Conservation (phyloP, 2,329 filamentous ascomycete genomes). For the Colletotrichum sp. region DNA sequence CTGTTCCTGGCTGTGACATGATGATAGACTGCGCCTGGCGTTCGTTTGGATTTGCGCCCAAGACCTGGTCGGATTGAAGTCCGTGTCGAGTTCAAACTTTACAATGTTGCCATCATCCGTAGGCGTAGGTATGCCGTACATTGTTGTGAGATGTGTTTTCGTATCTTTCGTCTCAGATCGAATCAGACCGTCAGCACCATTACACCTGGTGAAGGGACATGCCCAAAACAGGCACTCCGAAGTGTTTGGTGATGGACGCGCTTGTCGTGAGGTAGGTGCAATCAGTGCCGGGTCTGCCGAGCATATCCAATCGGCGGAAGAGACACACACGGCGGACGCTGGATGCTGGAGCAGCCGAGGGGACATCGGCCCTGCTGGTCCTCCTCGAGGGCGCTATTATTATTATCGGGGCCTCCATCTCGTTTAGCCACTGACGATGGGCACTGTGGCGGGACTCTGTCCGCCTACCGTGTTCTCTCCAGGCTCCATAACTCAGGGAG, state of each 20-base stretch:
- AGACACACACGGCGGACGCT: background rate
- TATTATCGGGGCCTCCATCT: slow-evolving; percentile 8
- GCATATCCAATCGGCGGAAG: background rate
- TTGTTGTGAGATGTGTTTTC: background rate
- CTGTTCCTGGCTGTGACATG: slow-evolving; percentile 4
- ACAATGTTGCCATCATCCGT: background rate
- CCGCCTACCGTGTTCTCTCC: background rate
- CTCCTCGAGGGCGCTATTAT: background rate
- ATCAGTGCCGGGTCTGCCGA: slow-evolving; percentile 3
- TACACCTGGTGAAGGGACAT: background rate
- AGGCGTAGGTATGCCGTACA: background rate
- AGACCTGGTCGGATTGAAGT: background rate
- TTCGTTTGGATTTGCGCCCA: background rate
- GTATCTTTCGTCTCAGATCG: background rate
- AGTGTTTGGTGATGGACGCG: background rate
- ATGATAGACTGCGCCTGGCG: slow-evolving; percentile 1
- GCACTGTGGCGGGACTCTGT: background rate
- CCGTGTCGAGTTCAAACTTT: background rate
- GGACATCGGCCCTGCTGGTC: slow-evolving; percentile 10
- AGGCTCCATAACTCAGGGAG: background rate
- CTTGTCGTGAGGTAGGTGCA: background rate
- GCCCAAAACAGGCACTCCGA: background rate
- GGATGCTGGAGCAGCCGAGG: background rate
- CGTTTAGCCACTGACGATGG: background rate
- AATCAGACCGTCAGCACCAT: background rate